Evolutionary conservation across 805 yeast species (phyloP), one percentile per base, ranked within the genome.

Genomic region (Starmerella bombicola): DNA sequence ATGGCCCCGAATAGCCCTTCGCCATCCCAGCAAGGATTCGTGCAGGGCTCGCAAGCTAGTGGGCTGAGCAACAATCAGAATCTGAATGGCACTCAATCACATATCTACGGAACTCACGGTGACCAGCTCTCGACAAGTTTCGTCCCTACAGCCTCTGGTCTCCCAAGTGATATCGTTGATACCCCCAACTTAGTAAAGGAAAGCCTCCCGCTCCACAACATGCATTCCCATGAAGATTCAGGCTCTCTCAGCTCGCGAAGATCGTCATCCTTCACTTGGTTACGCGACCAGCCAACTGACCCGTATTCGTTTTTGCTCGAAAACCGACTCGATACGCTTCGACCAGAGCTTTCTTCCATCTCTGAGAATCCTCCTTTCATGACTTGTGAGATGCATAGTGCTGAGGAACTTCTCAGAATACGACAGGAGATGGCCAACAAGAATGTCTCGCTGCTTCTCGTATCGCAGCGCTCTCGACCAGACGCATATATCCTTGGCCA

Each of bases 281-380:
- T 36, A 26, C 38, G 45, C 10, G 50, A 46, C 21, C 34, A 28
- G 8, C 45, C 37, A 10, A 15, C 28, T 7, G 68, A 64, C 35
- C 67, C 67, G 5, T 65, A 65, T 35, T 44, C 59, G 13, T 48
- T 56, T 29, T 53, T 64, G 29, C 48, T 64, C 16, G 64, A 61
- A 33, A 56, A 53, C 33, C 50, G 59, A 18, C 44, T 64, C 3
- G 58, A 53, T 15, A 48, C 52, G 5, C 40, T 64, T 21, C 52
- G 68, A 17, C 67, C 67, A 10, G 35, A 40, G 26, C 44, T 40
- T 23, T 40, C 43, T 5, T n/a, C 35, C 17, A 20, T 32, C n/a
- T 17, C 35, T 9, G 35, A 10, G 5, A 32, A 9, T 23, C 17
- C 35, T 17, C 35, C 35, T 4, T 32, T 32, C 35, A 32, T 25